A percentile compares a stretch with the other conserved stretches of the same genome.
Evolutionary conservation across 441 rosid species (phyloP).

Genomic region (Cnidoscolus chayamansa): DNA sequence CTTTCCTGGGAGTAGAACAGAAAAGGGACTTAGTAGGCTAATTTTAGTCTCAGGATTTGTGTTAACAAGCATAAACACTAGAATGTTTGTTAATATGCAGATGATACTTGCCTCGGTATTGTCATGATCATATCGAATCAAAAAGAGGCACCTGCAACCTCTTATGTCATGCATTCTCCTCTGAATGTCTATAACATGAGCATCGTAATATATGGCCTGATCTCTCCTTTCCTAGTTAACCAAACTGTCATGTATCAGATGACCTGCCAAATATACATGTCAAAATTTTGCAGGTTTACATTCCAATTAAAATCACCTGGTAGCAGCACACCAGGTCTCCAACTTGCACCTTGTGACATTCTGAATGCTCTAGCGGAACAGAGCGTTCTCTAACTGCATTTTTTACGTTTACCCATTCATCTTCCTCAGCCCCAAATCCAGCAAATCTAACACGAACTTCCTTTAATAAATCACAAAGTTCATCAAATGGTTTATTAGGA

Average conservation of each 20-base stretch:
- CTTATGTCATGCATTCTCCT: constrained; percentile 57
- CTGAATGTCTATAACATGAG: constrained; percentile 47
- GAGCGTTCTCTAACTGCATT: constrained; percentile 54
- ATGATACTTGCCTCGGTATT: constrained; percentile 39
- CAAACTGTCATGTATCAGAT: background rate
- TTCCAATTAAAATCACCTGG: constrained; percentile 45
- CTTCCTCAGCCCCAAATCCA: constrained; percentile 68
- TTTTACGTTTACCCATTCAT: constrained; percentile 60
- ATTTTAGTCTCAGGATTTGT: background rate
- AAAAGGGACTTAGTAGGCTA: no score
- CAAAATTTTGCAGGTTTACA: constrained; percentile 9
- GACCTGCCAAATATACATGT: no score
- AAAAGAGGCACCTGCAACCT: constrained; percentile 65
- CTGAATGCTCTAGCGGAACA: constrained; percentile 53
- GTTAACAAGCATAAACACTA: no score
- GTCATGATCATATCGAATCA: constrained; percentile 50
- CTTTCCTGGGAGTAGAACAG: constrained; percentile 32
- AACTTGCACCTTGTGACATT: constrained; percentile 47
- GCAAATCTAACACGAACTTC: constrained; percentile 64
- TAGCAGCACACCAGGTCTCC: constrained; percentile 62
- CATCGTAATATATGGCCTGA: constrained; percentile 55
- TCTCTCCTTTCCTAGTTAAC: constrained; percentile 49
- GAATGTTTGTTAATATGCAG: background rate
- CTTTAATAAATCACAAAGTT: constrained; percentile 39
- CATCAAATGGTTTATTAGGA: constrained; percentile 21